phyloP scores from a whole-genome alignment of 1,284 basidiomycete genomes.

The Cystobasidium slooffiae region DNA sequence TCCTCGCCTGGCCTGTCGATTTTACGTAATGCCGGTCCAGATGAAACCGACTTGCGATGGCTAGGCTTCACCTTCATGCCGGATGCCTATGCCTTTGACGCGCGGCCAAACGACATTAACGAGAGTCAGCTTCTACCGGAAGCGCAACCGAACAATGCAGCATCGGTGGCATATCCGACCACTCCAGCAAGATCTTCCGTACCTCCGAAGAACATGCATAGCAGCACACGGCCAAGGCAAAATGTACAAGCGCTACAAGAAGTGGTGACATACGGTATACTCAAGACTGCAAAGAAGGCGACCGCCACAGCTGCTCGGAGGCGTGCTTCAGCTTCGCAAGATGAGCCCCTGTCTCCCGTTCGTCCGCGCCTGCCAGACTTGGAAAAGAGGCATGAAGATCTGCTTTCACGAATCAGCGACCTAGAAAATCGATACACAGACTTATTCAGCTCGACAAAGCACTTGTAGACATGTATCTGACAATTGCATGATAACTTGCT shows the following conservation, averaged over 20 bases:
- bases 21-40: constrained; percentile 42
- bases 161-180: neutral
- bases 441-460: constrained; percentile 7
- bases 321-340: too few relatives aligned
- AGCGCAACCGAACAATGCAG: neutral
- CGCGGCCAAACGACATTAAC: neutral
- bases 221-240: constrained; percentile 34
- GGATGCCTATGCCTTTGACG: constrained; percentile 34
- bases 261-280: constrained; percentile 26
- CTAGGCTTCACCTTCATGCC: constrained; percentile 47
- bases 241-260: constrained; percentile 28
- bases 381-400: constrained; percentile 43
- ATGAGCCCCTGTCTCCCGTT: neutral
- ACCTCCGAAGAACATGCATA: neutral
- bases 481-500: neutral
- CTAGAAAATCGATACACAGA: constrained; percentile 45
- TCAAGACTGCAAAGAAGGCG: constrained; percentile 25
- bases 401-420: constrained; percentile 43
- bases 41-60: constrained; percentile 45
- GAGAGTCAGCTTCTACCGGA: neutral
- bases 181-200: constrained; percentile 30
- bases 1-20: constrained; percentile 53
- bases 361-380: constrained; percentile 17
- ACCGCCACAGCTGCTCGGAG: neutral
- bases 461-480: neutral